Base-by-base conservation (phyloP, 345 rosid genomes). In the Eutrema heterophyllum region DNA sequence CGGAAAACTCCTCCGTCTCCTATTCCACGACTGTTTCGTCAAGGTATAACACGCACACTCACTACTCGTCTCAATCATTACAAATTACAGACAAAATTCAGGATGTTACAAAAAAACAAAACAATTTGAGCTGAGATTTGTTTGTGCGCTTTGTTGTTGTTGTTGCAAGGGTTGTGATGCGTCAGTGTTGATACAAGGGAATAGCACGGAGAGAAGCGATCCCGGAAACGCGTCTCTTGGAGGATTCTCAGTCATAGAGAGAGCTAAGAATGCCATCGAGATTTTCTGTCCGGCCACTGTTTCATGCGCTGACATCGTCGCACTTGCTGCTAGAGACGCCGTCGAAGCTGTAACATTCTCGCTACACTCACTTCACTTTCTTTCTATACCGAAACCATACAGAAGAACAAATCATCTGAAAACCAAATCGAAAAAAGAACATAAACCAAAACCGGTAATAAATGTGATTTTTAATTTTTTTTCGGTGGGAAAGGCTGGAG, bases 11-110 rank as follows among this genome's bases (percentile, higher is more conserved):
- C 91, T 92, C 3, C 94, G 94, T 72, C 71, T 89, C 84, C 60
- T 89, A 50, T 89, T 92, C 75, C 96, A 89, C 62, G 97, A 89
- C 70, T 89, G 97, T 80, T 86, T 92, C 48, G 92, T 89, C 7
- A 81, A 92, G 86, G 97, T 89, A 15, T 14, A 53, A 3, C 4
- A 2, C 8, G 6, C 15, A 2, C 53, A 12, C 8, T 29, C 18
- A 18, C n/a, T 21, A 51, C 36, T 9, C 14, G 11, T 40, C 44
- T 12, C 12, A 18, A 7, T 3, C 29, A 7, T 38, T n/a, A 15
- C 50, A 3, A n/a, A 5, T 44, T 9, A 26, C 9, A 15, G 14
- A 71, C 5, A 9, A 30, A 14, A 35, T 24, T 58, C 29, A 26
- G 6, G 30, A 4, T 2, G 24, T 21, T 21, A 21, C 24, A 21